Conservation (phyloP, 768 basidiomycete genomes). For the Aureoboletus auriporus region DNA sequence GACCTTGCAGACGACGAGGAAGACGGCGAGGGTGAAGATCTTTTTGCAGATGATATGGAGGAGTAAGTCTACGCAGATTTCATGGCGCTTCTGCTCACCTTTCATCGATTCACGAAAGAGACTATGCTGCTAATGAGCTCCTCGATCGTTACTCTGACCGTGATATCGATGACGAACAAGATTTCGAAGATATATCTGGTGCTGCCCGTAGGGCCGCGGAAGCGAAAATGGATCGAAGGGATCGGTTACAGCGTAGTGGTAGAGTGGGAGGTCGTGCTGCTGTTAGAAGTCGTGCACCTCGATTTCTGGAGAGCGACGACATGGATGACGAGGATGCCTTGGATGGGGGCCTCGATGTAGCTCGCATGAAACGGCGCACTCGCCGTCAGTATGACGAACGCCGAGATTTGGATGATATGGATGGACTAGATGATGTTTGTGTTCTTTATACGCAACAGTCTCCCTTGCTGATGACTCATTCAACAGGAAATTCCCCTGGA, state of each 20-base stretch:
- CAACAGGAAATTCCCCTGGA: slow-evolving; percentile 88
- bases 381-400: slow-evolving; percentile 94
- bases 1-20: slow-evolving; percentile 69
- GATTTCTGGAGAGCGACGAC: slow-evolving; percentile 83
- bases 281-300: slow-evolving; percentile 76
- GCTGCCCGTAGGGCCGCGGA: slow-evolving; percentile 80
- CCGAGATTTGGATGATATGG: slow-evolving; percentile 85
- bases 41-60: slow-evolving; percentile 79
- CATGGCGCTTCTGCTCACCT: slow-evolving; percentile 7
- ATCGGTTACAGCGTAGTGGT: slow-evolving; percentile 67
- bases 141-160: slow-evolving; percentile 87
- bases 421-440: slow-evolving; percentile 81
- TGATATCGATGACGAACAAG: slow-evolving; percentile 81
- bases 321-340: slow-evolving; percentile 72
- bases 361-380: slow-evolving; percentile 75
- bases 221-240: slow-evolving; percentile 81
- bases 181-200: slow-evolving; percentile 62
- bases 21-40: slow-evolving; percentile 88
- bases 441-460: neutral
- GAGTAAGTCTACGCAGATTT: slow-evolving; percentile 44
- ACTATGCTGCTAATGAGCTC: slow-evolving; percentile 79
- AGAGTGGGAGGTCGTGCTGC: slow-evolving; percentile 71
- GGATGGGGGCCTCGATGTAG: slow-evolving; percentile 60
- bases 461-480: slow-evolving; percentile 12
- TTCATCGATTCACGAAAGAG: slow-evolving; percentile 39